These are phyloP conservation scores for Viola pubescens DNA, from an alignment of 441 rosid genomes.

Conservation along the genomic window DNA sequence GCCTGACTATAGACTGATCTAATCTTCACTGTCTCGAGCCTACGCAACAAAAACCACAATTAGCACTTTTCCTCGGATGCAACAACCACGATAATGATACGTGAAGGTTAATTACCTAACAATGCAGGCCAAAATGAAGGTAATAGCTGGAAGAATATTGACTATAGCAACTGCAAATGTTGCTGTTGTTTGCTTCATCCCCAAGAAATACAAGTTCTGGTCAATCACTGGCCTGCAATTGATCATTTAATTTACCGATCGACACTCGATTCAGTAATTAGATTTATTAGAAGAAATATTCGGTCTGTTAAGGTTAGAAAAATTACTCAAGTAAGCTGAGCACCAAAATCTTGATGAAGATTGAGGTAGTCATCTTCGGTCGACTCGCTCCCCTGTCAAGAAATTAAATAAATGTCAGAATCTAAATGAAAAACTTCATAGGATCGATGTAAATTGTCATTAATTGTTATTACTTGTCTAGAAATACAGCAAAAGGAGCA, in stretches of 20 bases:
- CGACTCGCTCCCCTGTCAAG: too few species aligned
- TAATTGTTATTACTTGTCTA: conserved; percentile 4
- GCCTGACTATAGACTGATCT: conserved; percentile 43
- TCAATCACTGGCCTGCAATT: conserved; percentile 61
- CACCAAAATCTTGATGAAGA: too few species aligned
- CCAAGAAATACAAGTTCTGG: conserved; percentile 55
- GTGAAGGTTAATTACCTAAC: conserved; percentile 27
- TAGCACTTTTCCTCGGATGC: background rate
- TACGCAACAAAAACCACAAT: conserved; percentile 5
- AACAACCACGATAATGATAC: background rate
- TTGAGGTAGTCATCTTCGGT: too few species aligned
- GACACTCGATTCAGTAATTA: too few species aligned
- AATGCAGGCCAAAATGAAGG: conserved; percentile 56
- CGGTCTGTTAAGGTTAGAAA: too few species aligned
- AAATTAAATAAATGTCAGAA: too few species aligned
- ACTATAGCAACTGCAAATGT: conserved; percentile 53
- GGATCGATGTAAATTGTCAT: too few species aligned
- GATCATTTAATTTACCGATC: too few species aligned
- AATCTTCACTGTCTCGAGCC: conserved; percentile 48
- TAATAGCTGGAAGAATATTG: conserved; percentile 65
- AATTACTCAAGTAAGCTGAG: too few species aligned
- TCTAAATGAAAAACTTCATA: too few species aligned
- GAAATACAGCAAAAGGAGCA: conserved; percentile 50
- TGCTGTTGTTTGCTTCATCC: conserved; percentile 69
- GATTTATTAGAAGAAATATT: too few species aligned